These are phyloP conservation scores for Pyrenochaeta sp. DNA, from an alignment of 2,329 filamentous ascomycete genomes.

Conservation along the genomic window DNA sequence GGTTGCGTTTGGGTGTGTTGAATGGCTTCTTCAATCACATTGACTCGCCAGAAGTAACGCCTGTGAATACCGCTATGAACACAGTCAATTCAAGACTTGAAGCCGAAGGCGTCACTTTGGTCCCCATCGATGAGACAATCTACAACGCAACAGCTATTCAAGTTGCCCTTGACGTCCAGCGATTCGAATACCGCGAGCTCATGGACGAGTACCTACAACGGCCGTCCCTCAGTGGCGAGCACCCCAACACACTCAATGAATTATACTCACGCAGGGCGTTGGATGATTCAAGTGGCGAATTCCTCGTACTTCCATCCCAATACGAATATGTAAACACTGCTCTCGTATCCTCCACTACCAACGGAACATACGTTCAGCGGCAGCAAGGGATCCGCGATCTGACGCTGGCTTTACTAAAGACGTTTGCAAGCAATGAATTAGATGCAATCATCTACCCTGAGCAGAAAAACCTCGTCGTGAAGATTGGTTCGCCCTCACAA, in stretches of 20 bases:
- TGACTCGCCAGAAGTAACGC: constrained; percentile 60
- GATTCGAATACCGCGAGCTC: constrained; percentile 65
- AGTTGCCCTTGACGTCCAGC: constrained; percentile 65
- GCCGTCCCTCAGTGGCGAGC: constrained; percentile 52
- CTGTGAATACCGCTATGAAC: constrained; percentile 65
- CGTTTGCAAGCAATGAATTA: constrained; percentile 60
- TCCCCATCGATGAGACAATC: constrained; percentile 58
- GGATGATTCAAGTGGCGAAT: constrained; percentile 53
- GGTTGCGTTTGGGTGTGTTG: constrained; percentile 59
- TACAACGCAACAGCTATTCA: constrained; percentile 64
- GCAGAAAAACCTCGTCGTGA: constrained; percentile 70
- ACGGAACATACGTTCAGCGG: constrained; percentile 59
- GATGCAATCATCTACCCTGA: constrained; percentile 71
- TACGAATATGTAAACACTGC: constrained; percentile 64
- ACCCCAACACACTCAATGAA: constrained; percentile 57
- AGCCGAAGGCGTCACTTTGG: constrained; percentile 58
- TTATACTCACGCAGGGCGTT: constrained; percentile 56
- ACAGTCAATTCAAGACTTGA: constrained; percentile 57
- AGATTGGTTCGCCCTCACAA: constrained; percentile 65
- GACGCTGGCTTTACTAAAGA: constrained; percentile 59
- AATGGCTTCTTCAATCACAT: constrained; percentile 68
- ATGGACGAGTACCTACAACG: constrained; percentile 65
- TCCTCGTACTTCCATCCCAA: constrained; percentile 68
- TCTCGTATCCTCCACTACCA: constrained; percentile 61
- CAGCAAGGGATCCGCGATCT: constrained; percentile 62